phyloP scores from a whole-genome alignment of 176 grass and related monocot genomes.

The Musa itinerans region DNA sequence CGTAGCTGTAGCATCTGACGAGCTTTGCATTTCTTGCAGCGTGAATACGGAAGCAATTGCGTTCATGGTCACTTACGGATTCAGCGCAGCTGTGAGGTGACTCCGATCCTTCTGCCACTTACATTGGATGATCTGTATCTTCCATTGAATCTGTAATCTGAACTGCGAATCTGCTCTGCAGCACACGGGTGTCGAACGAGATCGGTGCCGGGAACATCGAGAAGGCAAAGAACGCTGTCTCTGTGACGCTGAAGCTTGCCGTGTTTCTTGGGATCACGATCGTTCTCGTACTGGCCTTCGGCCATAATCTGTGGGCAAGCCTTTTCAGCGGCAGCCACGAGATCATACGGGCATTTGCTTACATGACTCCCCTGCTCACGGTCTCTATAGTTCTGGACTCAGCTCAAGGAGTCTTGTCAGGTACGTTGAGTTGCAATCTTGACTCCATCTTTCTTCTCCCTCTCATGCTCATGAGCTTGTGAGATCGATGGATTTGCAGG shows the following conservation, averaged over 20 bases:
- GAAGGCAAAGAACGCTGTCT: slow-evolving; percentile 55
- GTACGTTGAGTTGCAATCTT: background rate
- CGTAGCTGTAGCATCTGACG: no score
- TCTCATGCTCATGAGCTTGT: no score
- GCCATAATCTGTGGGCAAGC: slow-evolving; percentile 54
- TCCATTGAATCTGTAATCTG: background rate
- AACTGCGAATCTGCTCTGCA: slow-evolving; percentile 17
- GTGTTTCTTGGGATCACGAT: slow-evolving; percentile 47
- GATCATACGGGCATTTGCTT: slow-evolving; percentile 56
- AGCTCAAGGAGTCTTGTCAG: slow-evolving; percentile 65
- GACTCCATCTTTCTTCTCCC: no score
- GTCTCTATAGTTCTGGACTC: slow-evolving; percentile 75
- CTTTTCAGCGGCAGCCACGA: slow-evolving; percentile 50
- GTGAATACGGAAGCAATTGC: slow-evolving; percentile 64
- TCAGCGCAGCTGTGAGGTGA: slow-evolving; percentile 76
- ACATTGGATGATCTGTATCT: no score
- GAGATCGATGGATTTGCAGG: slow-evolving; percentile 24
- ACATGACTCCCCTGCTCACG: slow-evolving; percentile 48
- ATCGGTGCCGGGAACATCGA: slow-evolving; percentile 59
- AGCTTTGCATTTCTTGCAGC: slow-evolving; percentile 25
- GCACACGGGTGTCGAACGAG: slow-evolving; percentile 83
- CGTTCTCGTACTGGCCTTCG: slow-evolving; percentile 42
- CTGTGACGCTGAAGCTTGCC: slow-evolving; percentile 61
- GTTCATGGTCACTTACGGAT: slow-evolving; percentile 84
- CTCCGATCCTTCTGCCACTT: no score